phyloP scores from a whole-genome alignment of 2,329 filamentous ascomycete species.

The Aureobasidium leucospermi region DNA sequence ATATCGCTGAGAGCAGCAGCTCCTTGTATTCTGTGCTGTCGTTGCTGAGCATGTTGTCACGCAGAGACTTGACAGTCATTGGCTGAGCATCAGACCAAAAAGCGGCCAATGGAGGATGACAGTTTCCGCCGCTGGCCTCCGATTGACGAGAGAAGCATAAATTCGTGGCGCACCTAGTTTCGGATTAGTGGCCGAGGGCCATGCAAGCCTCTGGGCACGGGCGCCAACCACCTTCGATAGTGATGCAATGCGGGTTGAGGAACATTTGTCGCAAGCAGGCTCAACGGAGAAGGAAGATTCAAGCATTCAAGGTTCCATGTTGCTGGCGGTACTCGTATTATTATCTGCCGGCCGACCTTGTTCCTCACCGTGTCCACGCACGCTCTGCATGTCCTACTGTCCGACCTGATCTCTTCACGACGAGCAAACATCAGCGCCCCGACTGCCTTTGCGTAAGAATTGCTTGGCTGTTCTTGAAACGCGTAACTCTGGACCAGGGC shows the following conservation, averaged over 20 bases:
- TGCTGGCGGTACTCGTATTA: background rate
- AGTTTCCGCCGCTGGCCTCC: background rate
- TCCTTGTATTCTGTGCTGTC: background rate
- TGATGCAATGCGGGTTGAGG: background rate
- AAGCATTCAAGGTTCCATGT: background rate
- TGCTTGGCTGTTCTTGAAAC: slow-evolving; percentile 2
- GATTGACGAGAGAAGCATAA: background rate
- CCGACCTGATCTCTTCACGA: background rate
- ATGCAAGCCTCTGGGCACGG: background rate
- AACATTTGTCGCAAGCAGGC: background rate
- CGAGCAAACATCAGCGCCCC: too few species aligned
- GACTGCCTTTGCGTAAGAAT: background rate
- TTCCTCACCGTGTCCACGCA: background rate
- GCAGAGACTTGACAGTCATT: background rate
- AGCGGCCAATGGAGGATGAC: background rate
- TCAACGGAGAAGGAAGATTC: background rate
- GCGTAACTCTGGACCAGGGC: background rate
- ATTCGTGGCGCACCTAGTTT: background rate
- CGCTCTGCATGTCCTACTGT: background rate
- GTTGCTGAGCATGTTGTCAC: background rate
- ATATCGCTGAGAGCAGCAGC: background rate
- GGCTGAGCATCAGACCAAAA: background rate
- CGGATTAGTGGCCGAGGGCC: background rate
- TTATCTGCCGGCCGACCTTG: background rate
- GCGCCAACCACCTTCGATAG: background rate